Percentiles rank a stretch among this genome's conserved stretches.
Conservation (phyloP, 768 basidiomycete genomes). For the Rickenella mellea region DNA sequence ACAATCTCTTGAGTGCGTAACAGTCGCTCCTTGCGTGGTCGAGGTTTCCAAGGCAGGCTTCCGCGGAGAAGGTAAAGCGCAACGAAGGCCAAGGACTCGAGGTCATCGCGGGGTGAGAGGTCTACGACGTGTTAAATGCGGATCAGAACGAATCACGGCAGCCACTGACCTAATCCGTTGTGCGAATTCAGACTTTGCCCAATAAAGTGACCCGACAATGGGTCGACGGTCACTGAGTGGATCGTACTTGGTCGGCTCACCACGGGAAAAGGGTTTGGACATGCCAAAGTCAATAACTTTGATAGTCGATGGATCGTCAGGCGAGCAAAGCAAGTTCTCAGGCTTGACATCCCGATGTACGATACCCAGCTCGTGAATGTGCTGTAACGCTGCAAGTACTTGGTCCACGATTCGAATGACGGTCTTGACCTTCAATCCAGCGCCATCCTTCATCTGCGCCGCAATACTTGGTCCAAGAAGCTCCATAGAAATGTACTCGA, state of each 20-base stretch:
- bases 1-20: constrained; percentile 12
- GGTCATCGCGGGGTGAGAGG: constrained; percentile 11
- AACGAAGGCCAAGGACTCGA: constrained; percentile 9
- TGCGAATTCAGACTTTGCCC: constrained; percentile 25
- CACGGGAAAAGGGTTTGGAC: constrained; percentile 12
- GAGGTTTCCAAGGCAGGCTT: constrained; percentile 2
- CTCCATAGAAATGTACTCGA: constrained; percentile 26
- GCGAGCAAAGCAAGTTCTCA: constrained; percentile 21
- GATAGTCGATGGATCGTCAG: constrained; percentile 16
- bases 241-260: constrained; percentile 14
- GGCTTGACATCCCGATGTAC: constrained; percentile 29
- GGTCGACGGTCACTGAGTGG: constrained; percentile 16
- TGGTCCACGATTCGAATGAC: constrained; percentile 16
- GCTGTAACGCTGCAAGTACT: constrained; percentile 18
- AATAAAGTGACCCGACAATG: constrained; percentile 21
- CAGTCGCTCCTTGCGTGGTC: constrained; percentile 8
- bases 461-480: constrained; percentile 17
- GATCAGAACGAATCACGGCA: too few relatives aligned
- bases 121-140: not conserved
- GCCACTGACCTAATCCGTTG: constrained; percentile 19
- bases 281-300: constrained; percentile 24
- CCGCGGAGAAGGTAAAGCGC: not conserved
- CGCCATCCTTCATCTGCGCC: constrained; percentile 10
- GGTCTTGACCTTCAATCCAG: constrained; percentile 13
- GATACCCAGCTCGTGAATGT: constrained; percentile 22